Base-by-base conservation (phyloP, 495 filamentous ascomycete genomes). In the Rostrohypoxylon terebratum region DNA sequence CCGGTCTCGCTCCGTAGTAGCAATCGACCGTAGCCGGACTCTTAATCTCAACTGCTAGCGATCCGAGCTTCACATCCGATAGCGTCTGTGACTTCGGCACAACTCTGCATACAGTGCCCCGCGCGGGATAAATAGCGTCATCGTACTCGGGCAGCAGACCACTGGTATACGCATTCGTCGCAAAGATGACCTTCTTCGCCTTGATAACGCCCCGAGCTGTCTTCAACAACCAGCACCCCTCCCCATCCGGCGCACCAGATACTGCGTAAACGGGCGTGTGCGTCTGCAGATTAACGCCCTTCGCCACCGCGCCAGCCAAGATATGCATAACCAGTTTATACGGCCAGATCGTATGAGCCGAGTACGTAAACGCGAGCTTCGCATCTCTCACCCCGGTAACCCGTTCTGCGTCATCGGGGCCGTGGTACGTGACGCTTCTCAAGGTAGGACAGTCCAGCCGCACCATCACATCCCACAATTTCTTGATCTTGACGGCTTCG, bases 131-230 rank as follows among this genome's bases (percentile, higher is more conserved):
- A 63, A 91, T 88, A 40, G 82, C 77, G 44, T 83, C 80, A 44
- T 79, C 77, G 62, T 90, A 84, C 40, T 83, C 71, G 3, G 85
- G 83, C 20, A 85, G 78, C 33, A 91, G 75, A 28, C 83, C 81
- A 0, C 85, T 80, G 9, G 87, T 86, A 69, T 91, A 91, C 13
- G 84, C 90, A 68, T 91, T 91, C 18, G 87, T 91, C 38, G 90
- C 89, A 36, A 90, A 80, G 10, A 91, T 77, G 6, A 91, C 79
- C 16, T 80, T 83, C 21, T 63, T 71, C 1, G 88, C 82, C 18
- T 59, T 75, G 9, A 87, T 81, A 10, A 48, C 73, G 21, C 87
- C 87, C 31, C 86, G 79, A 16, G 75, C 51, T 6, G 88, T 91
- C 18, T 81, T 53, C 0, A 90, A 66, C 9, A 68, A 71, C 84